Percentiles rank a stretch among this genome's conserved stretches.
These are phyloP conservation scores for Carex littledalei DNA, from an alignment of 176 grass and related monocot genomes.

Conservation along the genomic window DNA sequence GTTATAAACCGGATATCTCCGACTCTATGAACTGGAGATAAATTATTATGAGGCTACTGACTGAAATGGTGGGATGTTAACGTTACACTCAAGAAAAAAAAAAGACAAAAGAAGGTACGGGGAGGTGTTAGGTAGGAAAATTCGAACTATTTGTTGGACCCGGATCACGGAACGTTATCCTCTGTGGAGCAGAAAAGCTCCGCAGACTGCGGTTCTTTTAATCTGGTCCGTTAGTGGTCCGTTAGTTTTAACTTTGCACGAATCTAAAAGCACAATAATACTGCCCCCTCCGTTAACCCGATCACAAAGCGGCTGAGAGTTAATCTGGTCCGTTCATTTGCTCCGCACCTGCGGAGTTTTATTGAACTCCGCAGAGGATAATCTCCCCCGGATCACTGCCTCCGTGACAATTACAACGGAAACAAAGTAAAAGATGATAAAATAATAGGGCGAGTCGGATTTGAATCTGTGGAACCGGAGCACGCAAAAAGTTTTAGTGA, in stretches of 20 bases:
- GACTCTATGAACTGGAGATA: background rate
- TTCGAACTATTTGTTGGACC: background rate
- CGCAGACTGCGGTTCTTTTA: too few relatives aligned
- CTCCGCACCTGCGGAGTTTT: too few relatives aligned
- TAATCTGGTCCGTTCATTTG: too few relatives aligned
- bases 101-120: background rate
- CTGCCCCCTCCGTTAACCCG: too few relatives aligned
- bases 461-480: background rate
- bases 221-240: too few relatives aligned
- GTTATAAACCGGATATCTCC: background rate
- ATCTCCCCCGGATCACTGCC: too few relatives aligned
- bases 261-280: too few relatives aligned
- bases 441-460: background rate
- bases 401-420: background rate
- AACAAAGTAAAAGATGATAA: background rate
- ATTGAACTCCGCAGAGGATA: too few relatives aligned
- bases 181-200: too few relatives aligned
- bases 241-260: too few relatives aligned
- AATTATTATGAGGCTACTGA: background rate
- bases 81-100: background rate
- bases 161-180: too few relatives aligned
- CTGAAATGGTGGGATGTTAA: background rate
- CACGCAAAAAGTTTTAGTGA: background rate
- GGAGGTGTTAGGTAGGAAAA: background rate
- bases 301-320: too few relatives aligned